A percentile compares a stretch with the other conserved stretches of the same genome.
phyloP scores from a whole-genome alignment of 495 filamentous ascomycete genomes.

The Hypoxylon cercidicola region DNA sequence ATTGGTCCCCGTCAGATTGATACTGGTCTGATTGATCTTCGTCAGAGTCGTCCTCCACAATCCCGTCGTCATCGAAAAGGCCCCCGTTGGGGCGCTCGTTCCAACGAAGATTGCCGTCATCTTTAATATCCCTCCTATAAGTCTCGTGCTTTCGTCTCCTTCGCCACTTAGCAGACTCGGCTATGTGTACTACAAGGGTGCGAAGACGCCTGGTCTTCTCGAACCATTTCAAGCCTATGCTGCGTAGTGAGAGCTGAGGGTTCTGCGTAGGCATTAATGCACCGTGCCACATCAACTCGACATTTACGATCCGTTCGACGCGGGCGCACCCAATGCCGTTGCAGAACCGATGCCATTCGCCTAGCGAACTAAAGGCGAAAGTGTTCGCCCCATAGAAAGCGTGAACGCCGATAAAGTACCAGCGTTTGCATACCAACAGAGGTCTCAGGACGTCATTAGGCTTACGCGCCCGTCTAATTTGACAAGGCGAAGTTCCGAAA shows the following conservation, averaged over 20 bases:
- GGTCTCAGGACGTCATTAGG: constrained; percentile 42
- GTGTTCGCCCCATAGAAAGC: constrained; percentile 57
- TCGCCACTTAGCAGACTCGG: constrained; percentile 37
- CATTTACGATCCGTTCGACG: constrained; percentile 48
- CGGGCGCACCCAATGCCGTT: constrained; percentile 47
- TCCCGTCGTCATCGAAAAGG: not conserved
- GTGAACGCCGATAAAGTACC: constrained; percentile 48
- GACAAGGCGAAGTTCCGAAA: constrained; percentile 40
- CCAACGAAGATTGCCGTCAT: not conserved
- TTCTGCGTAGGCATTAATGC: constrained; percentile 32
- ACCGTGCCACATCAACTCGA: constrained; percentile 50
- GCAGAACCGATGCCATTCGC: constrained; percentile 54
- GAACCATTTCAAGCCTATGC: constrained; percentile 41
- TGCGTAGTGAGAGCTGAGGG: constrained; percentile 37
- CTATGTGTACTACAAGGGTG: constrained; percentile 49
- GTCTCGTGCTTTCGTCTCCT: constrained; percentile 46
- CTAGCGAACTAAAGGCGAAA: constrained; percentile 57
- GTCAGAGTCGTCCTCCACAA: not conserved
- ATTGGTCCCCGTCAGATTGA: not conserved
- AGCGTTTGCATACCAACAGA: constrained; percentile 48
- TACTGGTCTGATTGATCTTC: constrained; percentile 4
- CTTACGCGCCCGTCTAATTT: constrained; percentile 31
- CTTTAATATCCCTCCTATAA: too few relatives aligned
- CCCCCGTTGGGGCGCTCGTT: not conserved
- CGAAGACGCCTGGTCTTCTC: constrained; percentile 44